phyloP scores from a whole-genome alignment of 352 stramenopile genomes.

The Phytophthora boehmeriae region DNA sequence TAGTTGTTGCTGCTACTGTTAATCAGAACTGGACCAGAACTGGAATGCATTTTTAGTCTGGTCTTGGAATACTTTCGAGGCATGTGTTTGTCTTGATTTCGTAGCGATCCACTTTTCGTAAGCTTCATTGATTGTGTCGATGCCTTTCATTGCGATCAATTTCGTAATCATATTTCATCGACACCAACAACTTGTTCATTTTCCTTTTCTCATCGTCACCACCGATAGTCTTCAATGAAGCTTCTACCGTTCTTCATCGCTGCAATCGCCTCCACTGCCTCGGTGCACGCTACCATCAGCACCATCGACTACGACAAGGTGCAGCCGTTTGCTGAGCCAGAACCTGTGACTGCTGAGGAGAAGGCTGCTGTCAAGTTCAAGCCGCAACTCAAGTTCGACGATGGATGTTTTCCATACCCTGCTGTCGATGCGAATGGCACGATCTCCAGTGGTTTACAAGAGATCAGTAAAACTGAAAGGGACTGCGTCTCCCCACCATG shows the following conservation, averaged over 20 bases:
- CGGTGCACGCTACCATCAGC: constrained; percentile 4
- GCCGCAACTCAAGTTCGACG: constrained; percentile 8
- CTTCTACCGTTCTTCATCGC: background rate
- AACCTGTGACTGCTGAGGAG: no score
- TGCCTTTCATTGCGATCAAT: no score
- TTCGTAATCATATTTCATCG: no score
- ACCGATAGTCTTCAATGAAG: constrained; percentile 8
- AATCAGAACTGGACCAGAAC: no score
- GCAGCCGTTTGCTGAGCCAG: no score
- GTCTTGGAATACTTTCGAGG: no score
- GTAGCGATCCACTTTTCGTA: no score
- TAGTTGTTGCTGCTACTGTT: background rate
- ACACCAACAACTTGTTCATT: no score
- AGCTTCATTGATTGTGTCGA: no score
- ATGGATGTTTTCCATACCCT: constrained; percentile 17
- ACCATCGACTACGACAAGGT: background rate
- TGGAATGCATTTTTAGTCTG: no score
- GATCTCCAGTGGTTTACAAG: constrained; percentile 4
- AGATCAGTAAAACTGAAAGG: constrained; percentile 2
- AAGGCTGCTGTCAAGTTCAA: no score
- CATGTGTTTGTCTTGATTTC: no score
- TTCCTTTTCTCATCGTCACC: background rate
- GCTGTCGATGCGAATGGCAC: constrained; percentile 9
- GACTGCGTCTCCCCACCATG: constrained; percentile 8
- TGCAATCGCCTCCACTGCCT: background rate